A percentile compares a stretch with the other conserved stretches of the same genome.
These are phyloP conservation scores for Pseudohalonectria lignicola DNA, from an alignment of 2,329 filamentous ascomycete genomes.

Conservation along the genomic window DNA sequence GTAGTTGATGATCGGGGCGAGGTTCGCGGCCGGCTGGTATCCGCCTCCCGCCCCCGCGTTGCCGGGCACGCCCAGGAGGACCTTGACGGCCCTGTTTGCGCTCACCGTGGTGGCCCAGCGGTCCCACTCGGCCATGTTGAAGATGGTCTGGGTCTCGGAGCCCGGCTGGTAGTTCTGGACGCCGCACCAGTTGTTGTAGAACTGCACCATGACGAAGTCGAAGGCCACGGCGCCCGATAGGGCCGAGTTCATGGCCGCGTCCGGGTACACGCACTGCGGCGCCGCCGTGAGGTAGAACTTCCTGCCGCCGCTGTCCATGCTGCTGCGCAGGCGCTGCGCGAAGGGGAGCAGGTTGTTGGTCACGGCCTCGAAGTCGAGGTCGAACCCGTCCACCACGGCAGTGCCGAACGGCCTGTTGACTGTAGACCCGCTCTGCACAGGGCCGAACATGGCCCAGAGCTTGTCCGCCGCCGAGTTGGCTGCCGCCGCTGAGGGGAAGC, in stretches of 20 bases:
- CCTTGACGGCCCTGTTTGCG: slow-evolving; percentile 47
- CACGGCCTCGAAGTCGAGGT: slow-evolving; percentile 60
- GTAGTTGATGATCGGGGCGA: slow-evolving; percentile 41
- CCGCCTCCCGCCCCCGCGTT: slow-evolving; percentile 36
- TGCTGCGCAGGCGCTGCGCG: slow-evolving; percentile 41
- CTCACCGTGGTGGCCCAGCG: slow-evolving; percentile 48
- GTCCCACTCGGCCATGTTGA: slow-evolving; percentile 56
- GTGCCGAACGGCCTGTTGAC: slow-evolving; percentile 55
- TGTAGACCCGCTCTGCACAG: slow-evolving; percentile 27
- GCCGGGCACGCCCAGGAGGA: slow-evolving; percentile 51
- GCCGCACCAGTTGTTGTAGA: slow-evolving; percentile 61
- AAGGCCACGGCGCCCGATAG: slow-evolving; percentile 42
- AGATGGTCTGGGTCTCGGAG: slow-evolving; percentile 32
- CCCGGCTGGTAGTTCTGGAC: slow-evolving; percentile 37
- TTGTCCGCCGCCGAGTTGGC: slow-evolving; percentile 47
- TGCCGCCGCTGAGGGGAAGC: slow-evolving; percentile 41
- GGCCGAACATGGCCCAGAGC: slow-evolving; percentile 64
- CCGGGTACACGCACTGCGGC: slow-evolving; percentile 59
- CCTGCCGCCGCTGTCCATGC: slow-evolving; percentile 42
- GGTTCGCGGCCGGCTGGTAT: slow-evolving; percentile 35
- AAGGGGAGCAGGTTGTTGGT: slow-evolving; percentile 46
- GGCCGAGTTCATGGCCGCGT: slow-evolving; percentile 45
- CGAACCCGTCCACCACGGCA: slow-evolving; percentile 61
- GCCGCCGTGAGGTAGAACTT: slow-evolving; percentile 51
- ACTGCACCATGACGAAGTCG: slow-evolving; percentile 53